phyloP scores from a whole-genome alignment of 192 early-diverging fungal species.

The Kappamyces sp. region DNA sequence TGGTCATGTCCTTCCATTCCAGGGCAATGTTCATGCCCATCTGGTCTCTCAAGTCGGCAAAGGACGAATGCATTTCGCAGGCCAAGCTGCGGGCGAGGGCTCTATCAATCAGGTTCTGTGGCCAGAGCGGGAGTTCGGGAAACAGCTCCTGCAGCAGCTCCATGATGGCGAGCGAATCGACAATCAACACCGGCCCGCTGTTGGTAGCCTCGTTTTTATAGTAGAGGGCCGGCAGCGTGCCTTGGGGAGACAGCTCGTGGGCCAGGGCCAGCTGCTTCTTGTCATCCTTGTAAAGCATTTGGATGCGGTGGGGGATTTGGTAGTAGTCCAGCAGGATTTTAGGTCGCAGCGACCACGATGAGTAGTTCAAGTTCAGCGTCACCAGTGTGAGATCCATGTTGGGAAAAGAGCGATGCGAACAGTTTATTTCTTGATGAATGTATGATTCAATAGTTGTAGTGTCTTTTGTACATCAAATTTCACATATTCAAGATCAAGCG shows the following conservation, averaged over 20 bases:
- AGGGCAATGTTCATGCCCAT: background rate
- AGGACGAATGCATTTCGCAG: constrained; percentile 2
- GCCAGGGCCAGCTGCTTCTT: background rate
- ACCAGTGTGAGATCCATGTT: too few species aligned
- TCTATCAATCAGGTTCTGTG: background rate
- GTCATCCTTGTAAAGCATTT: background rate
- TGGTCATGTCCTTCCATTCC: background rate
- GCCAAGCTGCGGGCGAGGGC: background rate
- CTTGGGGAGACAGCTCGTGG: background rate
- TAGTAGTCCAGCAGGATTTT: constrained; percentile 4
- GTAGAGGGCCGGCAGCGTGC: background rate
- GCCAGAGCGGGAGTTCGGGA: background rate
- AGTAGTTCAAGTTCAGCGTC: constrained; percentile 6
- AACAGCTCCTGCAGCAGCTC: background rate
- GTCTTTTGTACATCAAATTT: constrained; percentile 80
- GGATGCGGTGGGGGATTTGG: background rate
- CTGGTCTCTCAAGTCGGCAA: background rate
- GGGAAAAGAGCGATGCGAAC: too few species aligned
- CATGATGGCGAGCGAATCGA: background rate
- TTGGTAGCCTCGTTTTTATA: too few species aligned
- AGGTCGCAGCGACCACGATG: background rate
- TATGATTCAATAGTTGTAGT: constrained; percentile 75
- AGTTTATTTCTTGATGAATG: constrained; percentile 54
- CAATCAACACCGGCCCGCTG: background rate
- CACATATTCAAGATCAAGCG: constrained; percentile 89